Evolutionary conservation across 768 basidiomycete species (phyloP), one percentile per base, ranked within the genome.

Genomic region (Leccinum fibrillosum): DNA sequence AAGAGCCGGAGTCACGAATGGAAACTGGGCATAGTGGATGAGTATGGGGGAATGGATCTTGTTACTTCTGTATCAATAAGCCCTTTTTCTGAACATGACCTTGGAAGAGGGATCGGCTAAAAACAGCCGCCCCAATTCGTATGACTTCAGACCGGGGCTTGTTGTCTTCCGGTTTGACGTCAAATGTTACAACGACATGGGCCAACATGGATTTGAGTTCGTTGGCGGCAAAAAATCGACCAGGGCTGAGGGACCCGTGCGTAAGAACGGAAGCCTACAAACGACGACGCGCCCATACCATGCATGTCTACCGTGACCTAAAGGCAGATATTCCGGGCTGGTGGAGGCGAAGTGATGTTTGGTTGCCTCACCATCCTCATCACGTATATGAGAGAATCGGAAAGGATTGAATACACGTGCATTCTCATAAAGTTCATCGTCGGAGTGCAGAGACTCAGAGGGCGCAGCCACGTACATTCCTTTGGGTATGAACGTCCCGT

Each of bases 221-320:
- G 5, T 13, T 37, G 23, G 59, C 55, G 35, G 59, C 59, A 23
- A 60, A 60, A 48, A 60, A 60, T 4, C 59, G 55, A 42, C 59
- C 55, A 28, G 59, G 59, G 15, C 59, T 60, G 21, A 9, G 8
- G 6, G 15, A 21, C 12, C 12, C 35, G 8, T 9, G 5, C 17
- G 17, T 39, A 39, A 39, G 37, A 39, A n/a, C 17, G 8, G 37
- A 39, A 2, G 8, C 8, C 8, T 39, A 39, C 17, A 11, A n/a
- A 39, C 17, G 17, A n/a, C 17, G 17, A 39, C 37, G 37, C 17
- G 17, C 8, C 17, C 37, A n/a, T 39, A 39, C 37, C 37, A 39
- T 39, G 37, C 37, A n/a, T 39, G 37, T 39, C 9, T 39, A 7
- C 37, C 37, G 17, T 39, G 37, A 7, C 37, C 37, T 7, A 39